A percentile compares a stretch with the other conserved stretches of the same genome.
Conservation (phyloP, 768 basidiomycete genomes). For the Neoboletus subvelutipes region DNA sequence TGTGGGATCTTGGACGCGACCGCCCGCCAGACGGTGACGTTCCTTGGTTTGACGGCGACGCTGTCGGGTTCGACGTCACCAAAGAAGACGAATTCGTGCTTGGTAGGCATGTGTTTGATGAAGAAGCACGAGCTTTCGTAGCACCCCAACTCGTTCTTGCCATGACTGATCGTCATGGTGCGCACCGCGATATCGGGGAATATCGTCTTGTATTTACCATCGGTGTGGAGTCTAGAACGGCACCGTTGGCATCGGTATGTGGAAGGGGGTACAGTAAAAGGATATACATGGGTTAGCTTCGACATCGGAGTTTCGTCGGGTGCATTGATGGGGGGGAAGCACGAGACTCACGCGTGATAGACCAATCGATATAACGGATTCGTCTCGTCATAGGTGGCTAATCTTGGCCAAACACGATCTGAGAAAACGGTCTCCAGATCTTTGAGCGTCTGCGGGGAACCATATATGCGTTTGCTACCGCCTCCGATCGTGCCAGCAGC, state of each 20-base stretch:
- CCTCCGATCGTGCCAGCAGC: constrained; percentile 76
- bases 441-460: constrained; percentile 56
- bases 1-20: constrained; percentile 77
- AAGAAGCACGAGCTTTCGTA: constrained; percentile 89
- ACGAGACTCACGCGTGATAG: constrained; percentile 58
- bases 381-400: constrained; percentile 70
- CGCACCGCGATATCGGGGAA: constrained; percentile 59
- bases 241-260: no score
- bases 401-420: constrained; percentile 81
- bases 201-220: constrained; percentile 53
- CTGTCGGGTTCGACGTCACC: constrained; percentile 92
- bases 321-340: not conserved
- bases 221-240: constrained; percentile 45
- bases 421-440: constrained; percentile 73
- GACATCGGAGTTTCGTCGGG: not conserved
- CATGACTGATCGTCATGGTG: constrained; percentile 72
- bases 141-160: constrained; percentile 49
- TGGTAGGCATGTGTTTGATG: constrained; percentile 60
- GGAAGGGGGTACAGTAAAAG: not conserved
- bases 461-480: constrained; percentile 62
- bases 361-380: constrained; percentile 60
- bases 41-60: constrained; percentile 58
- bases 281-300: constrained; percentile 10
- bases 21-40: constrained; percentile 72
- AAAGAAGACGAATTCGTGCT: constrained; percentile 84